These are phyloP conservation scores for Rhynchosporium agropyri DNA, from an alignment of 2,329 filamentous ascomycete genomes.

Conservation along the genomic window DNA sequence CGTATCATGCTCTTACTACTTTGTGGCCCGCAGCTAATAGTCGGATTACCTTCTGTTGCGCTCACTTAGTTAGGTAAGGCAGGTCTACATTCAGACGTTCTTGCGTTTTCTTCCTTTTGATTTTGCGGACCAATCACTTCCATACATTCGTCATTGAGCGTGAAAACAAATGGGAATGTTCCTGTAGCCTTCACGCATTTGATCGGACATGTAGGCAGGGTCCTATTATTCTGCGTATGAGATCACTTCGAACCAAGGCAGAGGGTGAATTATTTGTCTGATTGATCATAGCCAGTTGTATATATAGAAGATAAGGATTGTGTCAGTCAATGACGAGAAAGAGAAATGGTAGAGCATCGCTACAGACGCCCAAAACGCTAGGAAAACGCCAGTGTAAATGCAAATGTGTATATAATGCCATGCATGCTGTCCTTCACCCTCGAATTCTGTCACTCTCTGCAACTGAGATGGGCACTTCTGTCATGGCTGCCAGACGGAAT, in stretches of 20 bases:
- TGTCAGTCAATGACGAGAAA: too few species aligned
- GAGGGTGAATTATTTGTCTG: too few species aligned
- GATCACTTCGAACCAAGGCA: too few species aligned
- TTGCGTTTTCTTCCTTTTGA: too few species aligned
- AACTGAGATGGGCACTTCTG: constrained; percentile 52
- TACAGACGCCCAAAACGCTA: constrained; percentile 1
- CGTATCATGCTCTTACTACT: background rate
- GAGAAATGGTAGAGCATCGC: background rate
- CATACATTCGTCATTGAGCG: too few species aligned
- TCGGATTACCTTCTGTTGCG: background rate
- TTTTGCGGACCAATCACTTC: too few species aligned
- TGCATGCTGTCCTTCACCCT: constrained; percentile 6
- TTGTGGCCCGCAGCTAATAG: background rate
- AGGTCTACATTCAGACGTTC: background rate
- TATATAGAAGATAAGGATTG: too few species aligned
- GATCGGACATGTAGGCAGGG: too few species aligned
- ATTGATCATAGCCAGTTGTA: too few species aligned
- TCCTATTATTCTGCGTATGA: too few species aligned
- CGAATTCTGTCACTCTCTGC: constrained; percentile 29
- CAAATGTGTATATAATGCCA: background rate
- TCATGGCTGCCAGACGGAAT: constrained; percentile 53
- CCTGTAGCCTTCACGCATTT: too few species aligned
- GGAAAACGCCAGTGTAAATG: constrained; percentile 5
- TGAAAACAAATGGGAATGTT: too few species aligned
- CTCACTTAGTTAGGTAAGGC: background rate